Conservation (phyloP, 257 asterid genomes). For the Leonotis leonurus region DNA sequence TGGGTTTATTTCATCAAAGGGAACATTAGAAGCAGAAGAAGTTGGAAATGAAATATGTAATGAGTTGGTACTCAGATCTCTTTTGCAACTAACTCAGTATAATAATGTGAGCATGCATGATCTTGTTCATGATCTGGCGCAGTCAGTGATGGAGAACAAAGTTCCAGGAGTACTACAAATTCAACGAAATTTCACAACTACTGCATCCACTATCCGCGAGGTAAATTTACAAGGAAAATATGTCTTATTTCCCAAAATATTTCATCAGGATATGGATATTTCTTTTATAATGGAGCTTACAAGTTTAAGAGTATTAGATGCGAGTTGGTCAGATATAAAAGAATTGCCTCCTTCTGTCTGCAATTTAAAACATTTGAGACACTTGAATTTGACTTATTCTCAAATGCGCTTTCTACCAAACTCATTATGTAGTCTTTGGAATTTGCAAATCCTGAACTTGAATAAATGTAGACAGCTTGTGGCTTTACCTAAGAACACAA, state of each 20-base stretch:
- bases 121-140: conserved; percentile 34
- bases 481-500: conserved; percentile 21
- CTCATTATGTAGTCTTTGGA: conserved; percentile 25
- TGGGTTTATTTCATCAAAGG: neutral
- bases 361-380: conserved; percentile 23
- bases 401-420: conserved; percentile 8
- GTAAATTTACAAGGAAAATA: neutral
- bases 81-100: neutral
- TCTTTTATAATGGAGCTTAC: neutral
- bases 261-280: neutral
- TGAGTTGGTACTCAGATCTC: conserved; percentile 22
- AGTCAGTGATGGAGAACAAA: conserved; percentile 18
- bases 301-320: conserved; percentile 9
- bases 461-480: neutral
- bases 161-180: neutral
- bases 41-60: conserved; percentile 24
- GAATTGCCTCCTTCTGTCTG: conserved; percentile 6
- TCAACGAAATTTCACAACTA: neutral
- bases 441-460: conserved; percentile 24
- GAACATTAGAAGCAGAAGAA: conserved; percentile 1
- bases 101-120: conserved; percentile 18
- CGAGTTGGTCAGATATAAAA: neutral
- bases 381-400: neutral
- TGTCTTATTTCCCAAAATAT: conserved; percentile 11
- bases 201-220: neutral